Percentiles rank a stretch among this genome's conserved stretches.
Evolutionary conservation across 305 asterid genomes (phyloP).

Genomic region (Petunia hybrid): DNA sequence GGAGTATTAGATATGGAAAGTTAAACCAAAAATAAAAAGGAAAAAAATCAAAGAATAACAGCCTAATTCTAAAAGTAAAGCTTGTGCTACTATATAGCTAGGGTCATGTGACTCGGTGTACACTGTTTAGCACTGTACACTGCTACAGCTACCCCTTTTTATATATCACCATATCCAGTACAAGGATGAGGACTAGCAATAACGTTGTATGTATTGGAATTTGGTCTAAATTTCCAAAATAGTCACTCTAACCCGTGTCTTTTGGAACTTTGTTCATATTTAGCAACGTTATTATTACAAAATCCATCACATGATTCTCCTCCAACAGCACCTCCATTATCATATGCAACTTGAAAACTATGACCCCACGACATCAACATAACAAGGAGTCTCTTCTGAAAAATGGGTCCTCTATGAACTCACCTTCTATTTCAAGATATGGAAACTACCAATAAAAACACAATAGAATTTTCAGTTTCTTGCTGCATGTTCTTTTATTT

Average conservation of each 20-base stretch:
- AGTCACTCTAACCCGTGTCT: neutral
- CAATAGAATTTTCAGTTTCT: constrained; percentile 11
- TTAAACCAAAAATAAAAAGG: neutral
- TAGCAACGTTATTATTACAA: constrained; percentile 22
- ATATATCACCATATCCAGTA: neutral
- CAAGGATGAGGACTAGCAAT: neutral
- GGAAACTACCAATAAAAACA: neutral
- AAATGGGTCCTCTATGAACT: constrained; percentile 15
- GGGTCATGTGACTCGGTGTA: constrained; percentile 26
- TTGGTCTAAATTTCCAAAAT: neutral
- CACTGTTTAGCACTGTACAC: neutral
- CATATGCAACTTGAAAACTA: neutral
- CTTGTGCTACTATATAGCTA: neutral
- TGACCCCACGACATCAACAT: neutral
- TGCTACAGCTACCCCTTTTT: neutral
- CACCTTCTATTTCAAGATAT: constrained; percentile 22
- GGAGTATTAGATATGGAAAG: no score
- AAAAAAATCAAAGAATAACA: neutral
- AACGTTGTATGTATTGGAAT: neutral
- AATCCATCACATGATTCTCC: neutral
- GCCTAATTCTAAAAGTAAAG: neutral
- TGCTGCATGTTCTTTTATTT: constrained; percentile 22
- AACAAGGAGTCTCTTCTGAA: neutral
- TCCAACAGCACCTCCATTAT: neutral
- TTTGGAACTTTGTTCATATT: constrained; percentile 14